These are phyloP conservation scores for Prototheca wickerhamii DNA, from an alignment of 163 green algal genomes.

Conservation along the genomic window DNA sequence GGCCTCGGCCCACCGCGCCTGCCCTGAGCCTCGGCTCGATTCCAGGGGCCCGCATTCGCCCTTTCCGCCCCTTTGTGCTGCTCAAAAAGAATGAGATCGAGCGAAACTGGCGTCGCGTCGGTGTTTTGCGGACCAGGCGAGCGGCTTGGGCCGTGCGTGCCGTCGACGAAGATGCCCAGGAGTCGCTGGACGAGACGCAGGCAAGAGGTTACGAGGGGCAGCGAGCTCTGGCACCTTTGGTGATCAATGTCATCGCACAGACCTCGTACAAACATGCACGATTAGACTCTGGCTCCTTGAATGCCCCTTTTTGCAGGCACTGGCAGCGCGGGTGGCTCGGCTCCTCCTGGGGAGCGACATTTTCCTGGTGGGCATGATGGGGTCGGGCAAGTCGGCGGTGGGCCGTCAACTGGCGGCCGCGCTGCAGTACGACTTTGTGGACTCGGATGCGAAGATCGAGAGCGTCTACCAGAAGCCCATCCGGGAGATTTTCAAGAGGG, in stretches of 20 bases:
- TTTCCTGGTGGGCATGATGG: conserved; percentile 98
- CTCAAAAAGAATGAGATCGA: no score
- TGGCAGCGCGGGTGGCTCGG: conserved; percentile 39
- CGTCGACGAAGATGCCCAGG: no score
- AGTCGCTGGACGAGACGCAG: no score
- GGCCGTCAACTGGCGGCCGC: conserved; percentile 74
- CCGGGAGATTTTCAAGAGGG: conserved; percentile 75
- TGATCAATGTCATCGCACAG: background rate
- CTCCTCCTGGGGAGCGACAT: conserved; percentile 67
- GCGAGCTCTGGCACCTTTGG: no score
- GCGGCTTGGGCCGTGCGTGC: no score
- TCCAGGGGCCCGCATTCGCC: no score
- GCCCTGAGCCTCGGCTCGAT: no score
- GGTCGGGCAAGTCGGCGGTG: conserved; percentile 82
- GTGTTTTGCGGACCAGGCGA: no score
- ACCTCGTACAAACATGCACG: background rate
- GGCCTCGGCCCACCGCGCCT: no score
- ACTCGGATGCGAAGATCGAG: conserved; percentile 69
- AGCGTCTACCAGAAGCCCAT: conserved; percentile 46
- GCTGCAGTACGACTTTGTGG: conserved; percentile 83
- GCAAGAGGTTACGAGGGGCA: no score
- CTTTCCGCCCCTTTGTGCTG: no score
- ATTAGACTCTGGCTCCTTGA: background rate
- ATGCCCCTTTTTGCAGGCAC: conserved; percentile 25
- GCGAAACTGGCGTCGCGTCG: no score